Conservation (phyloP, 345 rosid genomes). For the Acer negundo region DNA sequence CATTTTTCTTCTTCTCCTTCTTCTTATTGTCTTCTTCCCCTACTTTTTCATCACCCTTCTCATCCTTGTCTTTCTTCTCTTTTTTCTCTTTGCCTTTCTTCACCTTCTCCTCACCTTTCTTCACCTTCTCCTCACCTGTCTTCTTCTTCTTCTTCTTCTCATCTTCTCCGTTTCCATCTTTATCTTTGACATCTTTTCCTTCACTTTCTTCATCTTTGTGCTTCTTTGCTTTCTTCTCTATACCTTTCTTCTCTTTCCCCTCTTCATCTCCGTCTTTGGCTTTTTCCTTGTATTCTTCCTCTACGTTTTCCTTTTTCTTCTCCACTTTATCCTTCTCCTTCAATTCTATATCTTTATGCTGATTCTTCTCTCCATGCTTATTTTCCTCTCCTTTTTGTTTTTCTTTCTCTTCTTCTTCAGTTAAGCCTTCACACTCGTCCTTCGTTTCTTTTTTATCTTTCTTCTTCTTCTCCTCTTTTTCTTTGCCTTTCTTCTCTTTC, state of each 20-base stretch:
- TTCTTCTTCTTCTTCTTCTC: constrained; percentile 13
- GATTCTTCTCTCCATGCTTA: not conserved
- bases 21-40: constrained; percentile 11
- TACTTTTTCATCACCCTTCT: not conserved
- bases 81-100: constrained; percentile 8
- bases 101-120: not conserved
- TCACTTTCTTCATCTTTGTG: constrained; percentile 7
- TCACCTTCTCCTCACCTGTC: no score
- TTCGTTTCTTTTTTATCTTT: not conserved
- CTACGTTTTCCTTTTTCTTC: constrained; percentile 4
- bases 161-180: constrained; percentile 10
- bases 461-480: not conserved
- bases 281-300: constrained; percentile 13
- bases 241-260: not conserved
- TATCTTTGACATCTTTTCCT: constrained; percentile 7
- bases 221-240: not conserved
- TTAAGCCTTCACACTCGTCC: no score
- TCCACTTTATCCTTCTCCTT: not conserved
- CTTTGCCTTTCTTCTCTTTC: not conserved
- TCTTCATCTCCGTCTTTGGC: not conserved
- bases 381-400: not conserved
- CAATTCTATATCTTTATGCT: not conserved
- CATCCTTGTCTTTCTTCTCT: not conserved
- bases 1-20: not conserved
- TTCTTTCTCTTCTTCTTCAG: not conserved